Evolutionary conservation across 768 basidiomycete species (phyloP).

Genomic region (Rhizopogon vinicolor): DNA sequence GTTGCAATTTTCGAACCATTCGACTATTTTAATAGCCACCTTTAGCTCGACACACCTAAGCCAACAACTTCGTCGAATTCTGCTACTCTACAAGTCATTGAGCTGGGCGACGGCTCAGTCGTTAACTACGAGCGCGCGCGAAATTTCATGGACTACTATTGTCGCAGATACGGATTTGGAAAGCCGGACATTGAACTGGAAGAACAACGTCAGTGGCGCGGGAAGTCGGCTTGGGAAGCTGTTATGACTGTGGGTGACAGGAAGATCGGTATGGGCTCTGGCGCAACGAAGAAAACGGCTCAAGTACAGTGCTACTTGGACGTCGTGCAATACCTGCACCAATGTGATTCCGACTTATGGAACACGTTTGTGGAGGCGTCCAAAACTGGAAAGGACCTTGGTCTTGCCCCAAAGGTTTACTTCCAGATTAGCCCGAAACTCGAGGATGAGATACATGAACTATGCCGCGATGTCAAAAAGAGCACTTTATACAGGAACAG

Average conservation of each 20-base stretch:
- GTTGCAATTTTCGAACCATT: slow-evolving; percentile 1
- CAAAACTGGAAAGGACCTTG: slow-evolving; percentile 63
- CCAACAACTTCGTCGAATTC: slow-evolving; percentile 1
- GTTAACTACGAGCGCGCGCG: slow-evolving; percentile 72
- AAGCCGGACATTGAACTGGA: slow-evolving; percentile 66
- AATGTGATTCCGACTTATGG: slow-evolving; percentile 82
- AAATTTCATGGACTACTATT: slow-evolving; percentile 95
- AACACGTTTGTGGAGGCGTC: slow-evolving; percentile 55
- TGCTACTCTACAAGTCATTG: slow-evolving; percentile 18
- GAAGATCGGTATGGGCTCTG: slow-evolving; percentile 78
- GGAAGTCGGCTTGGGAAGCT: slow-evolving; percentile 55
- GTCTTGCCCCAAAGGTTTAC: slow-evolving; percentile 63
- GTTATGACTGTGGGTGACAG: slow-evolving; percentile 72
- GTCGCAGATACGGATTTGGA: slow-evolving; percentile 68
- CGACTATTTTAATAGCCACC: not conserved
- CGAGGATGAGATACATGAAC: slow-evolving; percentile 65
- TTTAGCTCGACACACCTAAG: slow-evolving; percentile 28
- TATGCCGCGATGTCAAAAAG: slow-evolving; percentile 61
- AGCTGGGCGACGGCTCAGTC: slow-evolving; percentile 56
- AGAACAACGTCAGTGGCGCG: slow-evolving; percentile 24
- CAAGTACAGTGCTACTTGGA: slow-evolving; percentile 77
- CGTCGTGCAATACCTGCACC: slow-evolving; percentile 81
- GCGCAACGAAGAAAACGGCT: slow-evolving; percentile 65
- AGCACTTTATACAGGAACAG: slow-evolving; percentile 65
- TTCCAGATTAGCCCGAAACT: slow-evolving; percentile 62